These are phyloP conservation scores for Iberis pinnata DNA, from an alignment of 345 rosid species.

Conservation along the genomic window DNA sequence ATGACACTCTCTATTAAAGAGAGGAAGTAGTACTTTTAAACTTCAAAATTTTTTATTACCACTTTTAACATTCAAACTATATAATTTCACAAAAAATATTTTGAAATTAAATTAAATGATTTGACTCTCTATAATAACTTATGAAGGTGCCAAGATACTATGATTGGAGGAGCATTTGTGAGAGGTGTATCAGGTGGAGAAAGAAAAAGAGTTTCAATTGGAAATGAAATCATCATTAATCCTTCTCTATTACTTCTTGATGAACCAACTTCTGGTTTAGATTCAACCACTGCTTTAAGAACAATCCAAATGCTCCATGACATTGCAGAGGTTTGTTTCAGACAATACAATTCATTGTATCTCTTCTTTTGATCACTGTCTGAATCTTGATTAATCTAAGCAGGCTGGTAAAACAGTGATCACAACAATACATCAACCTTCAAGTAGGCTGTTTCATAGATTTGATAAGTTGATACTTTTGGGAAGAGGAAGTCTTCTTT, in stretches of 20 bases:
- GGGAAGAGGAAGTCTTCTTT: constrained; percentile 86
- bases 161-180: constrained; percentile 95
- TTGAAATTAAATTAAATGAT: too few species aligned
- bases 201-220: constrained; percentile 87
- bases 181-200: constrained; percentile 97
- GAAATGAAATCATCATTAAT: constrained; percentile 86
- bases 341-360: background rate
- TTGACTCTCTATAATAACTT: too few species aligned
- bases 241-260: constrained; percentile 92
- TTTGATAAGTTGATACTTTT: constrained; percentile 85
- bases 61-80: too few species aligned
- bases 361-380: background rate
- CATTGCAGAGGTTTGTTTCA: constrained; percentile 63
- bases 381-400: constrained; percentile 14
- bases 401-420: constrained; percentile 92
- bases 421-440: constrained; percentile 97
- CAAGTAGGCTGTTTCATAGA: constrained; percentile 89
- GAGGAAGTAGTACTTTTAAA: too few species aligned
- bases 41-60: too few species aligned
- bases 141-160: constrained; percentile 79
- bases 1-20: too few species aligned
- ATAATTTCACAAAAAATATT: too few species aligned
- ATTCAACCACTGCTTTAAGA: constrained; percentile 90
- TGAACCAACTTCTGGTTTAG: constrained; percentile 97
- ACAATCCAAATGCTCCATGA: constrained; percentile 74